Conservation (phyloP, 345 rosid species). For the Linum usitatissimum region DNA sequence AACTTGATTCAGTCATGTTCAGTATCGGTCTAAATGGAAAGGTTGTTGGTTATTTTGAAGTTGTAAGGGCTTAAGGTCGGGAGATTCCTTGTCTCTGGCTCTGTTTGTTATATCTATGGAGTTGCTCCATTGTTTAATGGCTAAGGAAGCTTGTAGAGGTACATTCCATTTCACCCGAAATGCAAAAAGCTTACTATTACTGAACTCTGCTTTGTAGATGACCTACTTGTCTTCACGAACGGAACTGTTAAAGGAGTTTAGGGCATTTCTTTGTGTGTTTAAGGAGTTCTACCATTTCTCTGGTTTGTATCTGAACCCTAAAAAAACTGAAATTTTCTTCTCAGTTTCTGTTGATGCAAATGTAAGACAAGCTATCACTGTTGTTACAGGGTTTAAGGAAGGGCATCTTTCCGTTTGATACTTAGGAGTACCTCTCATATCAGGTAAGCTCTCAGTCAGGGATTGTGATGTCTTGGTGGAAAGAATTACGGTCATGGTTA, state of each 20-base stretch:
- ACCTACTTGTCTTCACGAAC: background rate
- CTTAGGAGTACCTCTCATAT: too few species aligned
- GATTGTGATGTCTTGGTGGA: too few species aligned
- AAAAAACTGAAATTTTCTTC: too few species aligned
- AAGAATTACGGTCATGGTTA: too few species aligned
- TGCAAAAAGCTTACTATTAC: background rate
- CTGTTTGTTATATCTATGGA: background rate
- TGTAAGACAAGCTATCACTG: too few species aligned
- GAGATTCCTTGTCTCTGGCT: background rate
- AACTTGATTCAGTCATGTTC: background rate
- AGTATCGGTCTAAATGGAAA: background rate
- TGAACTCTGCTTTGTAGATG: background rate
- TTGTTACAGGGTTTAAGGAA: too few species aligned
- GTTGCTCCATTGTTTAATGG: background rate
- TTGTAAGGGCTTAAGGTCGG: background rate
- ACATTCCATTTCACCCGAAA: background rate
- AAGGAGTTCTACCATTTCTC: too few species aligned
- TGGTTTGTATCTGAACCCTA: too few species aligned
- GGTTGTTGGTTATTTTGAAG: background rate
- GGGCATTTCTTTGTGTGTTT: too few species aligned
- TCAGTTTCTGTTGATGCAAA: too few species aligned
- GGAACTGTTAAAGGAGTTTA: background rate
- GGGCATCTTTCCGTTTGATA: too few species aligned
- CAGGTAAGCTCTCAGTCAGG: too few species aligned
- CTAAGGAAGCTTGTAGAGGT: background rate